Conservation (phyloP, 2,329 filamentous ascomycete genomes). For the Sclerotiophoma versabilis region DNA sequence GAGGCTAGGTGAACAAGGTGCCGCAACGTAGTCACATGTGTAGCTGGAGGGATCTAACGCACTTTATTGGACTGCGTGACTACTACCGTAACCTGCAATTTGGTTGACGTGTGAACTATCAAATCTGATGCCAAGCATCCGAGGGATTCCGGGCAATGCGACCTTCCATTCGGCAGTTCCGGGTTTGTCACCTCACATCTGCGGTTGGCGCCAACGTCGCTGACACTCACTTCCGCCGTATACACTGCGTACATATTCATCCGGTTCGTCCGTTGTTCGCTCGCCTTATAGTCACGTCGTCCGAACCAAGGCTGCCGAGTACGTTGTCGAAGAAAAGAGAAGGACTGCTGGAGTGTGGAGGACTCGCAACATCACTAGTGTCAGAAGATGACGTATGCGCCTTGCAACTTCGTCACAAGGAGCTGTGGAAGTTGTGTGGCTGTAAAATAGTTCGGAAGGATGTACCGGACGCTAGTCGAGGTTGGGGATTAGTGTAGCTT, state of each 20-base stretch:
- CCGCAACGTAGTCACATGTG: neutral
- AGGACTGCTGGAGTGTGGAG: neutral
- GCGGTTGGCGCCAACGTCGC: neutral
- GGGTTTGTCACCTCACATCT: neutral
- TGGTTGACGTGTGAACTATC: conserved; percentile 16
- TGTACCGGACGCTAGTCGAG: conserved; percentile 11
- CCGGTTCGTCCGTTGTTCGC: neutral
- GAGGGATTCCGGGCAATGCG: conserved; percentile 24
- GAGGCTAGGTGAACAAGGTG: too few relatives aligned
- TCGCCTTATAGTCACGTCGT: neutral
- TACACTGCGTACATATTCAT: too few relatives aligned
- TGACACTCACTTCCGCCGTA: neutral
- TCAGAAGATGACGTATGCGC: conserved; percentile 14
- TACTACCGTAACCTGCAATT: neutral
- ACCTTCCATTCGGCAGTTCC: conserved; percentile 1
- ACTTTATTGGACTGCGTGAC: neutral
- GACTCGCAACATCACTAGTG: neutral
- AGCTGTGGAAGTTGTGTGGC: conserved; percentile 1
- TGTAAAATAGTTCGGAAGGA: conserved; percentile 2
- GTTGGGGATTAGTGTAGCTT: neutral
- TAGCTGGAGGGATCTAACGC: neutral
- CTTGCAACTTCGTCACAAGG: neutral
- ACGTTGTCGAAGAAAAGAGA: neutral
- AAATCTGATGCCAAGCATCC: conserved; percentile 27
- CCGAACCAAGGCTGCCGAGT: neutral